These are phyloP conservation scores for Stentor coeruleus DNA, from an alignment of 73 alveolate species.

Conservation along the genomic window DNA sequence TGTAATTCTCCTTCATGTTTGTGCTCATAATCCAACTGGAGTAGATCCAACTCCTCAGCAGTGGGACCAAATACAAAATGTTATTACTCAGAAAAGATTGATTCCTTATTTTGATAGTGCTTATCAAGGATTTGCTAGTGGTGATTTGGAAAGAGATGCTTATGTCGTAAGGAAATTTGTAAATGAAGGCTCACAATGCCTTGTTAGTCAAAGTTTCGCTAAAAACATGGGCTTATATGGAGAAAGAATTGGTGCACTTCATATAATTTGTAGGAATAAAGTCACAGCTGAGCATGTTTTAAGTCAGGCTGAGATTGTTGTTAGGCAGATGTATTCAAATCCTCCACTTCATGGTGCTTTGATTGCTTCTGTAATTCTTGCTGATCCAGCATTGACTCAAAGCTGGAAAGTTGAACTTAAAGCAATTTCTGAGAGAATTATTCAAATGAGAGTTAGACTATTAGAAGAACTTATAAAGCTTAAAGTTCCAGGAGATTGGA, in stretches of 20 bases:
- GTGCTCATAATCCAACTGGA: conserved; percentile 99
- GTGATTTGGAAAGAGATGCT: conserved; percentile 94
- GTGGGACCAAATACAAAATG: conserved; percentile 72
- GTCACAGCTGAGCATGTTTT: conserved; percentile 75
- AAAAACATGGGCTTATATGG: conserved; percentile 97
- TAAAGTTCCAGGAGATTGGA: conserved; percentile 89
- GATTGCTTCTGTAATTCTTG: conserved; percentile 73
- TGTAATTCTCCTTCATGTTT: conserved; percentile 88
- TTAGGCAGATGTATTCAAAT: conserved; percentile 83
- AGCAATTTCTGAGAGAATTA: conserved; percentile 83
- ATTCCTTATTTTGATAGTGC: conserved; percentile 96
- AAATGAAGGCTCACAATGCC: conserved; percentile 82
- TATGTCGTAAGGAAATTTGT: conserved; percentile 78
- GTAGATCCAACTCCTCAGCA: conserved; percentile 88
- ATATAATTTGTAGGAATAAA: conserved; percentile 74
- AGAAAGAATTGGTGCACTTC: conserved; percentile 95
- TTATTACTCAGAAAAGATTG: conserved; percentile 70
- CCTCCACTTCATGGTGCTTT: conserved; percentile 98
- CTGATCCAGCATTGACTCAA: conserved; percentile 60
- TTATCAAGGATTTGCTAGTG: conserved; percentile 96
- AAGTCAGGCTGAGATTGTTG: conserved; percentile 69
- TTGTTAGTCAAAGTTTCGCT: conserved; percentile 90
- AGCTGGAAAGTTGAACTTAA: conserved; percentile 83
- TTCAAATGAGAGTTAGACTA: conserved; percentile 76
- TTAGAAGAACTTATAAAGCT: conserved; percentile 61